Evolutionary conservation across 805 yeast species (phyloP).

Genomic region (Schwanniomyces yamadae): DNA sequence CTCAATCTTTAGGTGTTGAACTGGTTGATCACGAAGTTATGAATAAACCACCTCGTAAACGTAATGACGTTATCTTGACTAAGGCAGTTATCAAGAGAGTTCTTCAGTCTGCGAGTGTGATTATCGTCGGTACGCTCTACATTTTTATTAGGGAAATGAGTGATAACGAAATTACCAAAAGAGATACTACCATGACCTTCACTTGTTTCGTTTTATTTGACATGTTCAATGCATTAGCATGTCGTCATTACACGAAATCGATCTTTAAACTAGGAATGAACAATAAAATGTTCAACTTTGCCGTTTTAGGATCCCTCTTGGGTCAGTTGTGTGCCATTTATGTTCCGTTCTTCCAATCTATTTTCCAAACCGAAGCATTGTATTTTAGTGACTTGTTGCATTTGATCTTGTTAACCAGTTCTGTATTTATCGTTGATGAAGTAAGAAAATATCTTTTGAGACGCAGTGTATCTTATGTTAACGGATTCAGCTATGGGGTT

Average conservation of each 20-base stretch:
- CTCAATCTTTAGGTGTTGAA: slow-evolving; percentile 95
- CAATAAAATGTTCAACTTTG: slow-evolving; percentile 89
- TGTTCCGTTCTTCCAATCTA: slow-evolving; percentile 85
- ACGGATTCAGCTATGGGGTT: slow-evolving; percentile 17
- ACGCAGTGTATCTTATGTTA: slow-evolving; percentile 15
- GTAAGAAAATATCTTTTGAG: slow-evolving; percentile 53
- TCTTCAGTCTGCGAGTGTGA: slow-evolving; percentile 71
- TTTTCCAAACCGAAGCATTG: slow-evolving; percentile 94
- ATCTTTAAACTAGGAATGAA: slow-evolving; percentile 77
- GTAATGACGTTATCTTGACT: slow-evolving; percentile 83
- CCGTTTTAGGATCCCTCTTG: slow-evolving; percentile 80
- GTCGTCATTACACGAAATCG: slow-evolving; percentile 86
- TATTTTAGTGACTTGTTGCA: slow-evolving; percentile 65
- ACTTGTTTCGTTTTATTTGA: slow-evolving; percentile 95
- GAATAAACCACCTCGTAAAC: slow-evolving; percentile 92
- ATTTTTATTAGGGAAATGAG: slow-evolving; percentile 86
- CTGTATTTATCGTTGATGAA: slow-evolving; percentile 87
- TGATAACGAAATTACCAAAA: slow-evolving; percentile 76
- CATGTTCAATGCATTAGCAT: slow-evolving; percentile 93
- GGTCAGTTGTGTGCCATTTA: slow-evolving; percentile 95
- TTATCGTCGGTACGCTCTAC: slow-evolving; percentile 81
- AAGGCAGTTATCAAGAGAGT: slow-evolving; percentile 66
- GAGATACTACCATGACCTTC: slow-evolving; percentile 99
- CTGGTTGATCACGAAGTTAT: slow-evolving; percentile 95
- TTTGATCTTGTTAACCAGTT: slow-evolving; percentile 63